Evolutionary conservation across 2,329 filamentous ascomycete genomes (phyloP), one percentile per base, ranked within the genome.

Genomic region (Lachnellula suecica): DNA sequence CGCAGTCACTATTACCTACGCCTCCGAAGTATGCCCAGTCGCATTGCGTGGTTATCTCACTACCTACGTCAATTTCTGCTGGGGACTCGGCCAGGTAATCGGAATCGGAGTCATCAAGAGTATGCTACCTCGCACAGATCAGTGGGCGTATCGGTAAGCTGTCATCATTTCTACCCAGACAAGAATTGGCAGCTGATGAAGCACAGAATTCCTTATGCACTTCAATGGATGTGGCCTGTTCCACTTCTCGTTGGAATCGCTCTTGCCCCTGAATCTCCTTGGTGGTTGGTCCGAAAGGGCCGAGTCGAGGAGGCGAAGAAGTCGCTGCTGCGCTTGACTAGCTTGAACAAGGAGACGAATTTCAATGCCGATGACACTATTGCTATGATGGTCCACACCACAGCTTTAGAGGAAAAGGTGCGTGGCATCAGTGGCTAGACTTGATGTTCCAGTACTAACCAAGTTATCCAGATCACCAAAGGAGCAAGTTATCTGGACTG

Each of bases 371-470:
- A 75, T 25, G 72, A 76, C 41, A 75, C 75, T 13, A 66, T 85
- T 20, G 71, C 78, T 2, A 76, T 79, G 61, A 84, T 86, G 62
- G 69, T 76, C 22, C 77, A 83, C 59, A 85, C 82, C 0, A 79
- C 84, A 52, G 71, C 76, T 49, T 67, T 82, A 1, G 82, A 85
- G 63, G 71, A 76, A 51, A 74, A 77, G 51, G 58, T 59, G 9
- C 20, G 17, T 23, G 13, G 24, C 8, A 10, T 42, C 20, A 17
- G 19, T 19, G 19, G 11, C 17, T 10, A 40, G 19, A 10, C 11
- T 40, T 2, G 4, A 22, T 4, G 37, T 19, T 10, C 8, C 11
- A 15, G 10, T 40, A 19, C 22, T 42, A 25, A 42, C 20, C 13
- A 24, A 10, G 9, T 13, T 24, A 17, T 13, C 24, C 19, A 60